Conservation (phyloP, 805 yeast species). For the Lipomyces yamanashiensis region DNA sequence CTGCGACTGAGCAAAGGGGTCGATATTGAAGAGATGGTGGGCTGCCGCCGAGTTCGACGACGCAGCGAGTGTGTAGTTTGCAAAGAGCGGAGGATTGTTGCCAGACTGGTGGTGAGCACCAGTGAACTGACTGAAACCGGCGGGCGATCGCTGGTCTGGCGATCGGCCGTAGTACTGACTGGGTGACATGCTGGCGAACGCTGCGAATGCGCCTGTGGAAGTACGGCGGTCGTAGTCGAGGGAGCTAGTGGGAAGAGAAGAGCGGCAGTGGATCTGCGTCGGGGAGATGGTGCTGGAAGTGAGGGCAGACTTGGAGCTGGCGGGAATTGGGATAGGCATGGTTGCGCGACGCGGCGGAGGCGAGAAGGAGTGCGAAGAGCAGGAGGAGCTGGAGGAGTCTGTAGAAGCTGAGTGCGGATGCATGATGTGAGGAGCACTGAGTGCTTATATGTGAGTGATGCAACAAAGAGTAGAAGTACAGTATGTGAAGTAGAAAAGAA, state of each 20-base stretch:
- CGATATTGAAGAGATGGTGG: not conserved
- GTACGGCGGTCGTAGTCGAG: conserved; percentile 5
- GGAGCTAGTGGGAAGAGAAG: not conserved
- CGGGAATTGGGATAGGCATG: conserved; percentile 31
- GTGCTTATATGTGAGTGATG: not conserved
- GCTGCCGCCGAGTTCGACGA: not conserved
- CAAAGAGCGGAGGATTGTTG: not conserved
- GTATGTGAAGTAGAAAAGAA: not conserved
- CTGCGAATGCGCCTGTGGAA: conserved; percentile 3
- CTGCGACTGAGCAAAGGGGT: not conserved
- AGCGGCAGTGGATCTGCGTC: conserved; percentile 32
- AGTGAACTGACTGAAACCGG: conserved; percentile 12
- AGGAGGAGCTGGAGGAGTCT: not conserved
- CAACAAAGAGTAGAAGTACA: not conserved
- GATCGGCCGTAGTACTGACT: conserved; percentile 28
- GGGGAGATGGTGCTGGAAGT: conserved; percentile 25
- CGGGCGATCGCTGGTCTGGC: conserved; percentile 23
- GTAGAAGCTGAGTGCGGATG: not conserved
- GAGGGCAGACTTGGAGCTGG: conserved; percentile 25
- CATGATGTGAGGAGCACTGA: not conserved
- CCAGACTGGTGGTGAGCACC: not conserved
- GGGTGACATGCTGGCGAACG: conserved; percentile 16
- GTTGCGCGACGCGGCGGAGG: conserved; percentile 12
- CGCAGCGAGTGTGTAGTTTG: conserved; percentile 5
- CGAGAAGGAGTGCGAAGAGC: not conserved